Base-by-base conservation (phyloP, 2,329 filamentous ascomycete genomes). In the Albifimbria verrucaria region DNA sequence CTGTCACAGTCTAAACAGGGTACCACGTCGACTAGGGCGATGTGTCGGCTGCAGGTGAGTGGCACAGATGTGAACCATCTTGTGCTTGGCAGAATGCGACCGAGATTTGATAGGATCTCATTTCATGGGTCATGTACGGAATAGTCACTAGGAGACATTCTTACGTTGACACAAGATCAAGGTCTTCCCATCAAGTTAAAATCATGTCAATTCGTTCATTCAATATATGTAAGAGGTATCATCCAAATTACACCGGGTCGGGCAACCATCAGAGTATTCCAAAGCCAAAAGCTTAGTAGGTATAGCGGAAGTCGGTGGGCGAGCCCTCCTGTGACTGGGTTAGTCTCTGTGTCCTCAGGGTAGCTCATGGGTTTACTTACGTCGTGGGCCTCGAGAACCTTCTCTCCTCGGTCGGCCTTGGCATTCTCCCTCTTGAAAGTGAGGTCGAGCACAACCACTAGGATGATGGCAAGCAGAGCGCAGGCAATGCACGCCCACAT, bases 401-500 rank as follows among this genome's bases (percentile, higher is more conserved):
- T 76, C 68, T 81, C 77, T 48, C 79, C 79, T 25, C 74, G 66
- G n/a, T 83, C 78, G 0, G 81, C 81, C 64, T 74, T 73, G 52
- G 61, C 65, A 57, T 84, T 83, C 58, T 73, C 63, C 15, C 69
- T 55, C 55, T 68, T 69, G 55, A 77, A 80, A 4, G 69, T 65
- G 3, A 76, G 23, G 21, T 71, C 75, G 22, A 74, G 63, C 1
- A 74, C 9, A 2, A 59, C 49, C 1, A 82, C 78, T 18, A 82
- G 55, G 4, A 81, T 24, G 3, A 82, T 62, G 22, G 65, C 77
- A 45, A 82, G 56, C 2, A 78, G 59, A 22, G 70, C 72, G 57
- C 74, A 78, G 1, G 79, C 74, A 43, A 84, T 79, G 65, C 80
- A 82, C 5, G 80, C 74, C 51, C 76, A 83, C 59, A 83, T 68